Percentiles rank a stretch among this genome's conserved stretches.
These are phyloP conservation scores for Gossypium thurberi DNA, from an alignment of 345 rosid genomes.

Conservation along the genomic window DNA sequence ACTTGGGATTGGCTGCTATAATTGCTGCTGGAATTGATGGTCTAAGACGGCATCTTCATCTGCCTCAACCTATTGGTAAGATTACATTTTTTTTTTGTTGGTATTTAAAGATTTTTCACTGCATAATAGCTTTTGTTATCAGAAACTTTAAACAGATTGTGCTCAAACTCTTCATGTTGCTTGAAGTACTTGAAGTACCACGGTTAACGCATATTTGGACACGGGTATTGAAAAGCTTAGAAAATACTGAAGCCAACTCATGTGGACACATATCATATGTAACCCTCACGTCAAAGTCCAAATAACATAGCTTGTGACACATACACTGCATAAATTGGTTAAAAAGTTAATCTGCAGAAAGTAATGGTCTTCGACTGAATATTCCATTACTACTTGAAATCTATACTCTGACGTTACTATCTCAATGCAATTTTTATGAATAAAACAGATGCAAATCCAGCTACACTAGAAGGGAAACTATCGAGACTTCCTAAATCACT, in stretches of 20 bases:
- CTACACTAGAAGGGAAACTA: conserved; percentile 39
- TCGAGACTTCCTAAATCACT: conserved; percentile 71
- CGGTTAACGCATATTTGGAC: no score
- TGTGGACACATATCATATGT: no score
- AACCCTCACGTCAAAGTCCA: no score
- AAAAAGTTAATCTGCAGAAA: not conserved
- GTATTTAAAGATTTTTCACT: not conserved
- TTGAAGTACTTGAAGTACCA: no score
- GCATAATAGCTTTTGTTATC: not conserved
- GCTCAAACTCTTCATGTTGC: no score
- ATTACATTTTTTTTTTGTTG: not conserved
- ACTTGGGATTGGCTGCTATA: conserved; percentile 71
- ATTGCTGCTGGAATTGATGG: conserved; percentile 92
- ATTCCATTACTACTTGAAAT: not conserved
- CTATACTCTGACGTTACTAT: not conserved
- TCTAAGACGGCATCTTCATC: conserved; percentile 52
- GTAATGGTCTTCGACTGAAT: not conserved
- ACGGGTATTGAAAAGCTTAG: no score
- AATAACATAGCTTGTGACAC: not conserved
- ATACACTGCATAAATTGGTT: not conserved
- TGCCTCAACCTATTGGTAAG: conserved; percentile 81
- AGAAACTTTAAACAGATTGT: not conserved
- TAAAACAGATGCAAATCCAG: conserved; percentile 60
- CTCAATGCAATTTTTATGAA: not conserved
- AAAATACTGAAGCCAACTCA: no score